Percentiles rank a stretch among this genome's conserved stretches.
phyloP scores from a whole-genome alignment of 768 basidiomycete species.

The Asterophora lycoperdoides region DNA sequence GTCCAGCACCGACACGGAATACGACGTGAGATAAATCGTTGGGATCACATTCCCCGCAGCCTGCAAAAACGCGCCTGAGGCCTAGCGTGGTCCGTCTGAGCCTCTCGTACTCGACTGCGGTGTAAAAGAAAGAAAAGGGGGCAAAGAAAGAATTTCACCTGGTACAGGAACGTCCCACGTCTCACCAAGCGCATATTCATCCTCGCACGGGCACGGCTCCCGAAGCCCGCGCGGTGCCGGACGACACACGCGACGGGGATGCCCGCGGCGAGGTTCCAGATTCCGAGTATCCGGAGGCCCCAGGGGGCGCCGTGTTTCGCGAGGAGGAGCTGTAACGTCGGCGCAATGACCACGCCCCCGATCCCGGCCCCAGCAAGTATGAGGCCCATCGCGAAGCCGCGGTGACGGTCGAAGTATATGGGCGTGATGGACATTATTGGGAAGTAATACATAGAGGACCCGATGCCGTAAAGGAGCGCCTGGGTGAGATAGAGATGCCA shows the following conservation, averaged over 20 bases:
- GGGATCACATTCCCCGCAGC: slow-evolving; percentile 44
- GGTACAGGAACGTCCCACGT: slow-evolving; percentile 38
- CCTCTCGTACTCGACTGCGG: no score
- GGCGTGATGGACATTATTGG: slow-evolving; percentile 40
- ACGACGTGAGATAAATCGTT: slow-evolving; percentile 39
- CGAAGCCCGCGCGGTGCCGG: slow-evolving; percentile 21
- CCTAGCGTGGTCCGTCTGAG: slow-evolving; percentile 20
- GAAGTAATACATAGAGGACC: slow-evolving; percentile 41
- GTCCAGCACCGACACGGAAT: slow-evolving; percentile 35
- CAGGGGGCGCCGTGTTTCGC: slow-evolving; percentile 30
- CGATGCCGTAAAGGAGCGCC: slow-evolving; percentile 38
- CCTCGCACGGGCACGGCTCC: slow-evolving; percentile 23
- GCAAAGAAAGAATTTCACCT: slow-evolving; percentile 26
- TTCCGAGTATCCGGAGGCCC: slow-evolving; percentile 36
- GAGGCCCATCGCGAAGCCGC: slow-evolving; percentile 42
- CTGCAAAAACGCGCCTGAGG: slow-evolving; percentile 37
- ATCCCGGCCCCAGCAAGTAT: slow-evolving; percentile 38
- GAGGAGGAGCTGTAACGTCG: slow-evolving; percentile 32
- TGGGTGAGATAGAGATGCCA: slow-evolving; percentile 43
- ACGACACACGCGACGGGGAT: slow-evolving; percentile 35
- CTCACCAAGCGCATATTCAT: slow-evolving; percentile 34
- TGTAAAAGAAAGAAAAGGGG: no score
- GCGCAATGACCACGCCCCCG: slow-evolving; percentile 42
- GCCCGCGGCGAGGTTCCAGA: slow-evolving; percentile 36
- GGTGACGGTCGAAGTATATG: slow-evolving; percentile 39